These are phyloP conservation scores for Xylaria sp. DNA, from an alignment of 2,329 filamentous ascomycete genomes.

Conservation along the genomic window DNA sequence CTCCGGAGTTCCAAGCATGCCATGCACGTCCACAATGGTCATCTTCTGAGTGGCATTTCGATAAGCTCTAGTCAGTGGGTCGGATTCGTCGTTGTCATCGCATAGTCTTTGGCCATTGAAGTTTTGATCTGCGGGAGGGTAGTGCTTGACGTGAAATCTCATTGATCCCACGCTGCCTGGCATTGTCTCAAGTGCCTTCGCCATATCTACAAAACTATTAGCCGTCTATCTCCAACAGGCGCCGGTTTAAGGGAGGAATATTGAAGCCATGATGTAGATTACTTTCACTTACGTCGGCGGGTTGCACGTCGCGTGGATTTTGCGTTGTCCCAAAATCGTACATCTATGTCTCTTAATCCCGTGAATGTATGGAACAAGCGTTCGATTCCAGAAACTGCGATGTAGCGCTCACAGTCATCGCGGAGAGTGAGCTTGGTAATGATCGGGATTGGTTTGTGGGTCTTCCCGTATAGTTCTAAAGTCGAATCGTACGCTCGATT, in stretches of 20 bases:
- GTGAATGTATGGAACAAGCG: conserved; percentile 9
- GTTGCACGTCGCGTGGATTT: neutral
- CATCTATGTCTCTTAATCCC: conserved; percentile 18
- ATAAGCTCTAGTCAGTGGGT: conserved; percentile 23
- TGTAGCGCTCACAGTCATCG: conserved; percentile 25
- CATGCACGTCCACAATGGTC: conserved; percentile 16
- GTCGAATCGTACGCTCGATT: conserved; percentile 15
- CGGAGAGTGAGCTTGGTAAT: conserved; percentile 25
- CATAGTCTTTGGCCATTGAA: conserved; percentile 1
- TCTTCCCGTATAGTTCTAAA: conserved; percentile 7
- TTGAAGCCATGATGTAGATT: neutral
- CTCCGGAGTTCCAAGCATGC: conserved; percentile 31
- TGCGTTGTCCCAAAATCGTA: conserved; percentile 24
- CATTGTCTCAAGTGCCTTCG: conserved; percentile 12
- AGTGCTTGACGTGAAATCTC: conserved; percentile 24
- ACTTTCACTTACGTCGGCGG: conserved; percentile 25
- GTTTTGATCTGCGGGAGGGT: conserved; percentile 15
- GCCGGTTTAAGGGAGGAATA: neutral
- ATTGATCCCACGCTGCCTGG: conserved; percentile 13
- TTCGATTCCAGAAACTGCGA: conserved; percentile 2
- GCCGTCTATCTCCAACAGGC: neutral
- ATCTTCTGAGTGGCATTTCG: conserved; percentile 27
- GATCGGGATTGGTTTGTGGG: neutral
- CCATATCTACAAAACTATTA: conserved; percentile 27
- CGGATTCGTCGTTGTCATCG: neutral